Base-by-base conservation (phyloP, 176 grass and related monocot genomes). In the Miscanthus lutarioriparius region DNA sequence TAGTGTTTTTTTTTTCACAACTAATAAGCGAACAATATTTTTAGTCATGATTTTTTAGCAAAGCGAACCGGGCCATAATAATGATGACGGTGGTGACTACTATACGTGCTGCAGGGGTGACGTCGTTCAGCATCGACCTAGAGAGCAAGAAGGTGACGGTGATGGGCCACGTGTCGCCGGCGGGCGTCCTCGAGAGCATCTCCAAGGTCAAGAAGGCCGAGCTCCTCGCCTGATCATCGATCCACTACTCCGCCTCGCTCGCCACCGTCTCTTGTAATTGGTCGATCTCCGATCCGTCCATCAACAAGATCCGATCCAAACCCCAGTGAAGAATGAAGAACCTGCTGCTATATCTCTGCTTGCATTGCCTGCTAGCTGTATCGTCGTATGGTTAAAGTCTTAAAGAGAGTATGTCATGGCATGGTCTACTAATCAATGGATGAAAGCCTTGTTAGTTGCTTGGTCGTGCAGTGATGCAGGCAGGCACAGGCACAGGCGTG, bases 201-300 rank as follows among this genome's bases (percentile, higher is more conserved):
- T 99, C 96, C 71, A 99, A 92, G 88, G 96, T 99, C 87, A 99
- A 99, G 90, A 99, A 91, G 84, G 96, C 96, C 26, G 93, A 99
- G 91, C 90, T 99, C 81, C 80, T 87, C 65, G 64, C 58, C 82
- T 88, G 45, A 58, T 15, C n/a, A n/a, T n/a, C n/a, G n/a, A n/a
- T n/a, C n/a, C 0, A 11, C 40, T 43, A 43, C 40, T 43, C 40
- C 40, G 40, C 40, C 40, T 44, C 43, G 43, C 10, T 44, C 43
- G 11, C 43, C 43, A 13, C 43, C 43, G 43, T n/a, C n/a, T 13
- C 43, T 3, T 7, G 10, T n/a, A n/a, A n/a, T 47, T 0, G 27
- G 44, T 2, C 41, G 40, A 43, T 11, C 40, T 43, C 40, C 40
- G 40, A n/a, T n/a, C 1, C 64, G 33, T 19, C 32, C 16, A 2